Base-by-base conservation (phyloP, 139 green algal species). In the Medakamo hakoo region DNA sequence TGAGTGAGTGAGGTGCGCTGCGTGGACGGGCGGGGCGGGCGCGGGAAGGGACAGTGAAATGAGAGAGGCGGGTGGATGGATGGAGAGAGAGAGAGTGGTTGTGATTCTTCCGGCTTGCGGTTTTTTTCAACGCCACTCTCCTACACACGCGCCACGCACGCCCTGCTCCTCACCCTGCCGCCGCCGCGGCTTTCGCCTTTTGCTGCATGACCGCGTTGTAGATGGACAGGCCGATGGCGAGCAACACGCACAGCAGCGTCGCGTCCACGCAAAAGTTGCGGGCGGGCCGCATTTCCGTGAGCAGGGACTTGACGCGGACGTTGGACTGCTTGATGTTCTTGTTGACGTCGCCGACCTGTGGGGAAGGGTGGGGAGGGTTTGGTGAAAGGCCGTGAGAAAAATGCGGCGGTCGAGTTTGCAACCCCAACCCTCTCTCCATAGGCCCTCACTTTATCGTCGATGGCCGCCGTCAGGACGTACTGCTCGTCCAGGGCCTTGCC, bases 201-300 rank as follows among this genome's bases (percentile, higher is more conserved):
- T 58, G 58, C 40, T 72, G 78, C 64, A 76, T 75, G 60, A 83
- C 63, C 68, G 81, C 71, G 24, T 73, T 84, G 67, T 82, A 87
- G 23, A 95, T 75, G 66, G 90, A 92, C 2, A 80, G 73, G 1
- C 72, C 85, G 22, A 94, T 77, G 1, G 73, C 83, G 27, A 94
- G 74, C 27, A 94, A 57, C 5, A 95, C 67, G 59, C 70, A 83
- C 62, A 95, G 79, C 27, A 95, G 75, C 29, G 90, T 79, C 25
- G 94, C 68, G 67, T 95, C 86, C 27, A 93, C 78, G 66, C 84
- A 88, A 63, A 95, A 93, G 68, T 90, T 90, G 52, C 84, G 70
- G 1, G 63, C 75, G 3, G 78, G 85, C 4, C 86, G 75, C 73
- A 94, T 84, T 76, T 94, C 77, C 56, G 9, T 1, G 19, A 66